Percentiles rank a stretch among this genome's conserved stretches.
These are phyloP conservation scores for Leishmania aethiopica DNA, from an alignment of 208 protist genomes.

Conservation along the genomic window DNA sequence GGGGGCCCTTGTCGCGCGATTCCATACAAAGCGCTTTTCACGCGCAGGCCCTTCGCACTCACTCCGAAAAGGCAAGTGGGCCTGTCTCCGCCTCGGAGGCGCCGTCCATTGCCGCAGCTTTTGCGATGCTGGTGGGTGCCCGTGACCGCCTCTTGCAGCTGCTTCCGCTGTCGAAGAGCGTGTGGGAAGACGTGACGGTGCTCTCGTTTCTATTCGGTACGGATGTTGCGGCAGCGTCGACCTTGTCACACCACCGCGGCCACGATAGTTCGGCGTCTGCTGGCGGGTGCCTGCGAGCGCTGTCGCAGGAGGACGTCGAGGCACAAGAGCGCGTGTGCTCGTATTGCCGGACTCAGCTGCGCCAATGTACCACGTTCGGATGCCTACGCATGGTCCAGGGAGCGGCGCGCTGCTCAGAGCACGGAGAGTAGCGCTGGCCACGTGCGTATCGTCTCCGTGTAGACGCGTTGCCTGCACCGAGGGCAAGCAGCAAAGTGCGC, in stretches of 20 bases:
- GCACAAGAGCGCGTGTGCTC: constrained; percentile 1
- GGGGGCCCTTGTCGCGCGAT: constrained; percentile 3
- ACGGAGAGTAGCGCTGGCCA: neutral
- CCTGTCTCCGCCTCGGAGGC: neutral
- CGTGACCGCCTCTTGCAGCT: constrained; percentile 13
- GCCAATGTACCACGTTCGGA: constrained; percentile 25
- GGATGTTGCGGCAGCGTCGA: neutral
- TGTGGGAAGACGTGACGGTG: neutral
- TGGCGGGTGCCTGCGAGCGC: constrained; percentile 9
- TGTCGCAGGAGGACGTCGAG: neutral
- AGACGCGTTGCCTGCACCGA: neutral
- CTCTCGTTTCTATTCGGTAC: neutral
- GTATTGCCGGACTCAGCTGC: constrained; percentile 17
- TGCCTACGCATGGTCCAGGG: constrained; percentile 15
- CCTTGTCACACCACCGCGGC: neutral
- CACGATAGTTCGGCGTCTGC: neutral
- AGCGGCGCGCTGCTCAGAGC: constrained; percentile 8
- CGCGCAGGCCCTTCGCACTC: constrained; percentile 6
- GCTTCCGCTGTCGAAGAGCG: neutral
- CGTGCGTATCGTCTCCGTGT: neutral
- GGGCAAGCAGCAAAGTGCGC: too few relatives aligned
- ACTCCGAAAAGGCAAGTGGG: constrained; percentile 14
- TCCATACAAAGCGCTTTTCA: constrained; percentile 14
- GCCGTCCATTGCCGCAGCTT: neutral
- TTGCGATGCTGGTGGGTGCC: constrained; percentile 11